Evolutionary conservation across 257 asterid genomes (phyloP), one percentile per base, ranked within the genome.

Genomic region (Osmanthus fragrans): DNA sequence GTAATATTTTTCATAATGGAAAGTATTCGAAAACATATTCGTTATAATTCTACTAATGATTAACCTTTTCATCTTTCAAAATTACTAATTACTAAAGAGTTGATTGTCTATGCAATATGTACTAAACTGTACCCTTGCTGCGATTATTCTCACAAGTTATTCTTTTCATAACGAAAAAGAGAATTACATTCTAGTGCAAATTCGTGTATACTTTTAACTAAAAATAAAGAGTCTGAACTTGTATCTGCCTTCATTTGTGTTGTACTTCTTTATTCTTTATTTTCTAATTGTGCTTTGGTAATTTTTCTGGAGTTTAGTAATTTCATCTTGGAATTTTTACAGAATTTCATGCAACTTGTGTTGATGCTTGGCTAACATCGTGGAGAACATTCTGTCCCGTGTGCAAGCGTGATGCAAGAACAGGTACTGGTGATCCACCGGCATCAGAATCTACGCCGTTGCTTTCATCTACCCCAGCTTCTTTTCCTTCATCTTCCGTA

Each of bases 351-450:
- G 92, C 95, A 33, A 58, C 47, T 71, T 92, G 95, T 27, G 92
- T 90, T 10, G 96, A 89, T 69, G 89, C 94, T 18, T 93, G 97
- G 97, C 91, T 91, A 34, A 93, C 94, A 34, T 87, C 97, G 33
- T 90, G 98, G 96, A 90, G 98, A 88, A 90, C 98, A 5, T 93
- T 90, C 80, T 93, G 98, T 70, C 97, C 98, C 2, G 90, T 93
- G 16, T 93, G 98, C 88, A 93, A 91, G 80, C 94, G 90, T 16
- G 98, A 93, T 77, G 97, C 92, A 30, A 89, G 94, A 83, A 85
- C 90, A 5, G 76, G 74, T 77, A 80, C 77, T 0, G 89, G 88
- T 3, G 89, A 85, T 34, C 91, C 88, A 67, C 93, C 94, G 45
- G 88, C 97, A 68, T 84, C 93, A n/a, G 98, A 90, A 82, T 87